phyloP scores from a whole-genome alignment of 768 basidiomycete species.

The Tubosaeta sp. region DNA sequence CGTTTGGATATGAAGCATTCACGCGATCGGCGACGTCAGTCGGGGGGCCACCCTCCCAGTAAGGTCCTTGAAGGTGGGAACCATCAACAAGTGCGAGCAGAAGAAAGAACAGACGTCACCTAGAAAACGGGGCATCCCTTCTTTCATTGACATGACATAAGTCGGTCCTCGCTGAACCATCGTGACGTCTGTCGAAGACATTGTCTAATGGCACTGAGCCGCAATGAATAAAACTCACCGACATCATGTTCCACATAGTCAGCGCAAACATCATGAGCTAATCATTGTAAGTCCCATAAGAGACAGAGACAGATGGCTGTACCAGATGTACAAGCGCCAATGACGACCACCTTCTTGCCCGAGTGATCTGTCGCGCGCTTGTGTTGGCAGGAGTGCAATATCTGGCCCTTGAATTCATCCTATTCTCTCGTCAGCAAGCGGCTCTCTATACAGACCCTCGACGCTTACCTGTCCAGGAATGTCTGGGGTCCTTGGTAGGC shows the following conservation, averaged over 20 bases:
- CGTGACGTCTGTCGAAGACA: constrained; percentile 35
- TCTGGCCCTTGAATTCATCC: constrained; percentile 59
- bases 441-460: neutral
- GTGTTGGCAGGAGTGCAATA: constrained; percentile 57
- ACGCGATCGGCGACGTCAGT: constrained; percentile 54
- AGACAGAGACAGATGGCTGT: constrained; percentile 19
- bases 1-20: constrained; percentile 42
- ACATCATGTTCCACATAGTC: constrained; percentile 44
- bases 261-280: constrained; percentile 47
- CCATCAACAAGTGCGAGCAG: constrained; percentile 3
- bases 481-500: constrained; percentile 39
- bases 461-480: constrained; percentile 40
- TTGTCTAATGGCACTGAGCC: neutral
- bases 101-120: constrained; percentile 13
- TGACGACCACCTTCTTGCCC: constrained; percentile 69
- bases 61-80: constrained; percentile 25
- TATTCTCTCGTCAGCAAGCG: constrained; percentile 17
- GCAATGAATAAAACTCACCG: constrained; percentile 28
- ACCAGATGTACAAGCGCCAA: constrained; percentile 65
- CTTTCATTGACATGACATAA: constrained; percentile 46
- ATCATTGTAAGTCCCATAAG: neutral
- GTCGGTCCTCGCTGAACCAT: constrained; percentile 52
- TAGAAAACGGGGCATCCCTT: constrained; percentile 32
- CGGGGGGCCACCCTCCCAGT: constrained; percentile 43
- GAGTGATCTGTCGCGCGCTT: constrained; percentile 49